A percentile compares a stretch with the other conserved stretches of the same genome.
phyloP scores from a whole-genome alignment of 169 alveolate species.

The Perkinsus chesapeaki region DNA sequence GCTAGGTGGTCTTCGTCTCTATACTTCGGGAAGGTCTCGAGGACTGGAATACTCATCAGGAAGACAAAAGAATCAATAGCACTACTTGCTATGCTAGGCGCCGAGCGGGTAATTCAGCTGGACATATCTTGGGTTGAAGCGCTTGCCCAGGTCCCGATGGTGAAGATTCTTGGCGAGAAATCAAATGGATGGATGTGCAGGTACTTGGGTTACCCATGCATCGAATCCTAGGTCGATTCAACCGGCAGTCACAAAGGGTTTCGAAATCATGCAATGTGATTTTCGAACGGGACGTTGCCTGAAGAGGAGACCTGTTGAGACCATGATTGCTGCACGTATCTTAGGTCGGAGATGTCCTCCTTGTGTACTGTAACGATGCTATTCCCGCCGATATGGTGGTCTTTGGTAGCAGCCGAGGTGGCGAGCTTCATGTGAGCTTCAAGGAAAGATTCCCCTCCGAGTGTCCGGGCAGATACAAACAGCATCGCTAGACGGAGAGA shows the following conservation, averaged over 20 bases:
- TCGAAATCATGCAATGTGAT: too few species aligned
- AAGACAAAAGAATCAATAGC: not conserved
- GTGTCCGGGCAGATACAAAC: not conserved
- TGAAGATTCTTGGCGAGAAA: not conserved
- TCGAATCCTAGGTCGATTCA: not conserved
- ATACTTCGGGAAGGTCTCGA: not conserved
- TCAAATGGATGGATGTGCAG: not conserved
- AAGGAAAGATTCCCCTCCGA: not conserved
- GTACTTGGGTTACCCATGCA: not conserved
- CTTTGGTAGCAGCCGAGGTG: not conserved
- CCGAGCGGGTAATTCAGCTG: too few species aligned
- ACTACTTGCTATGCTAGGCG: not conserved
- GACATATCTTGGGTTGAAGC: not conserved
- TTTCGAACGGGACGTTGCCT: too few species aligned
- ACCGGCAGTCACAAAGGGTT: too few species aligned
- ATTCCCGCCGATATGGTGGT: not conserved
- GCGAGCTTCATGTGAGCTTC: not conserved
- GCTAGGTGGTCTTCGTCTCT: not conserved
- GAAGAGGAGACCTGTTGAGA: too few species aligned
- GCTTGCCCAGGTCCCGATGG: not conserved
- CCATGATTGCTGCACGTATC: too few species aligned
- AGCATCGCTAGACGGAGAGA: not conserved
- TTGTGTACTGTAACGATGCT: not conserved
- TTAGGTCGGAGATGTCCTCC: not conserved
- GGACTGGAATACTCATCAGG: not conserved